Evolutionary conservation across 805 yeast genomes (phyloP).

Genomic region (Yarrowia sp.): DNA sequence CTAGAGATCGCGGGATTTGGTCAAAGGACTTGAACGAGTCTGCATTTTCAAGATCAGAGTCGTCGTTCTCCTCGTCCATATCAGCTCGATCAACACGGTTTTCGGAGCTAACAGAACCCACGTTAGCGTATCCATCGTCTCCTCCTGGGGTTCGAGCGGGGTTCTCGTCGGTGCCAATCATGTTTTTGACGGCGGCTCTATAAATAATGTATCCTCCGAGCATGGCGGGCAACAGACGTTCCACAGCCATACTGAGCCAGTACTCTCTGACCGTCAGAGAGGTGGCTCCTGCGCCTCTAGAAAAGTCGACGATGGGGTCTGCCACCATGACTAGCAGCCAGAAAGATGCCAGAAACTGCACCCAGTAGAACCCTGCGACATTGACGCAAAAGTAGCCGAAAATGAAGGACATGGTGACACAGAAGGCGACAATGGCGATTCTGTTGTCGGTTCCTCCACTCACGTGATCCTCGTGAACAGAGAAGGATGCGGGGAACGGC

Average conservation of each 20-base stretch:
- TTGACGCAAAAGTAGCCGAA: constrained; percentile 48
- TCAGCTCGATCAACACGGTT: not conserved
- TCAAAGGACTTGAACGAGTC: not conserved
- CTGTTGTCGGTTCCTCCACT: constrained; percentile 69
- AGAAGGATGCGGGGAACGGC: constrained; percentile 68
- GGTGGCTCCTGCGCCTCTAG: not conserved
- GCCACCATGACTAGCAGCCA: constrained; percentile 82
- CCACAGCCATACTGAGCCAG: constrained; percentile 48
- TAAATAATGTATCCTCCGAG: constrained; percentile 71
- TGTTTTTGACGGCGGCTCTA: constrained; percentile 35
- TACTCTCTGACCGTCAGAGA: not conserved
- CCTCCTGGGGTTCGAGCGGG: not conserved
- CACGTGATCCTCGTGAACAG: constrained; percentile 3
- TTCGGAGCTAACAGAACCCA: not conserved
- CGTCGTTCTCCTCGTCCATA: not conserved
- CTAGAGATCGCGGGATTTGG: not conserved
- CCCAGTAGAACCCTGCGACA: constrained; percentile 59
- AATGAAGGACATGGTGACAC: constrained; percentile 51
- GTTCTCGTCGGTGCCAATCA: constrained; percentile 40
- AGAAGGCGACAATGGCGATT: constrained; percentile 50
- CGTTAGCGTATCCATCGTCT: not conserved
- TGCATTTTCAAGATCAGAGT: not conserved
- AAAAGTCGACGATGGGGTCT: constrained; percentile 54
- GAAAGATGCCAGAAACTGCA: constrained; percentile 60
- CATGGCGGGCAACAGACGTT: constrained; percentile 69